Percentiles rank a stretch among this genome's conserved stretches.
phyloP scores from a whole-genome alignment of 2,329 filamentous ascomycete genomes.

The Phyllosticta ampelicida region DNA sequence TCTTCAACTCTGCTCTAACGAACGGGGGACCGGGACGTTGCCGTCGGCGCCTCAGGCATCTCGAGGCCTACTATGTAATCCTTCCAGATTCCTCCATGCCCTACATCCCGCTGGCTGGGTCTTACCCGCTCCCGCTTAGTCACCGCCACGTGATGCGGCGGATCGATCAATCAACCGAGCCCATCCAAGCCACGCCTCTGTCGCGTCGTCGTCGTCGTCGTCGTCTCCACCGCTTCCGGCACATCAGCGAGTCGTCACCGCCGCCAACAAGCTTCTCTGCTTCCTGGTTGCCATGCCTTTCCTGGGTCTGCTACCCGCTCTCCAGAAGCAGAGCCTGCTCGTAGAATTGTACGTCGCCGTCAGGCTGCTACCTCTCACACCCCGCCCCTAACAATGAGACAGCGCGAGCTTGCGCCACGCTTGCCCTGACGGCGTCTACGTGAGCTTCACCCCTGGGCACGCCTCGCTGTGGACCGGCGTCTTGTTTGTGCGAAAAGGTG shows the following conservation, averaged over 20 bases:
- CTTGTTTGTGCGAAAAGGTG: slow-evolving; percentile 82
- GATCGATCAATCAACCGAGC: not conserved
- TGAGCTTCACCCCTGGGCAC: slow-evolving; percentile 72
- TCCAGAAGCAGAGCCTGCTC: slow-evolving; percentile 66
- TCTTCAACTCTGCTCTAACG: not conserved
- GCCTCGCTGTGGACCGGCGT: slow-evolving; percentile 81
- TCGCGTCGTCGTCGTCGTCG: not conserved
- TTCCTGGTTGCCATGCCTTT: slow-evolving; percentile 5
- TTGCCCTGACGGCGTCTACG: slow-evolving; percentile 77
- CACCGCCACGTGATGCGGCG: not conserved
- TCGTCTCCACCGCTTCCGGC: not conserved
- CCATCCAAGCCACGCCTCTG: not conserved
- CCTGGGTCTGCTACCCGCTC: slow-evolving; percentile 26
- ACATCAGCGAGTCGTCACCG: not conserved
- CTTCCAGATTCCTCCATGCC: not conserved
- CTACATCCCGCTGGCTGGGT: not conserved
- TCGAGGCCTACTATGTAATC: not conserved
- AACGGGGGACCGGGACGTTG: not conserved
- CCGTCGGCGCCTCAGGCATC: not conserved
- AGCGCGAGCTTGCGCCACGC: slow-evolving; percentile 73
- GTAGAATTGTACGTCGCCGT: slow-evolving; percentile 61
- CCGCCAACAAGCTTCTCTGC: not conserved
- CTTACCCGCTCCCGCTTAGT: not conserved
- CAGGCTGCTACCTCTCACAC: slow-evolving; percentile 10
- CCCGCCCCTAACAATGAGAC: slow-evolving; percentile 12